These are phyloP conservation scores for Chlamydomonas incerta DNA, from an alignment of 139 green algal species.

Conservation along the genomic window DNA sequence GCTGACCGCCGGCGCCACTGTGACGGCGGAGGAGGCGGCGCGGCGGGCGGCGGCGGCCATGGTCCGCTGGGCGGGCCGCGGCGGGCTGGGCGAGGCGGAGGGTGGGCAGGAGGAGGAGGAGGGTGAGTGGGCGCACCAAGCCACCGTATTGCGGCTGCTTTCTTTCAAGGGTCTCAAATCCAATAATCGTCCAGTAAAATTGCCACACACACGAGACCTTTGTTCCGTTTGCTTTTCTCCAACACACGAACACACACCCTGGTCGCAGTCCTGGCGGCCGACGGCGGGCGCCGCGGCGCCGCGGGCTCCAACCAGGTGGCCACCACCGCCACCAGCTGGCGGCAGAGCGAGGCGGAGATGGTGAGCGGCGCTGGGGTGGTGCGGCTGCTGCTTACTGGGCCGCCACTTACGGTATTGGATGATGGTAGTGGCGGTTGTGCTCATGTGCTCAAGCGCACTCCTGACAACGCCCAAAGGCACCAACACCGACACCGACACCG, in stretches of 20 bases:
- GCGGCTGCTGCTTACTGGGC: constrained; percentile 30
- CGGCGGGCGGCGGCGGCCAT: constrained; percentile 50
- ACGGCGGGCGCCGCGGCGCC: too few species aligned
- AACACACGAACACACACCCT: too few species aligned
- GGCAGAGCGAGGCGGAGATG: constrained; percentile 76
- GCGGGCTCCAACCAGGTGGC: constrained; percentile 39
- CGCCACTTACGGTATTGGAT: too few species aligned
- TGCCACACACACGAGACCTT: too few species aligned
- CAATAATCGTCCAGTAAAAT: too few species aligned
- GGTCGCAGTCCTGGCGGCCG: too few species aligned
- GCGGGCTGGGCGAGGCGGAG: constrained; percentile 67
- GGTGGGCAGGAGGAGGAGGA: constrained; percentile 1
- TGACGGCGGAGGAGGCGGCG: constrained; percentile 74
- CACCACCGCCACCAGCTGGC: constrained; percentile 62
- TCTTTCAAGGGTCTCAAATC: too few species aligned
- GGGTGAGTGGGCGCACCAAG: background rate
- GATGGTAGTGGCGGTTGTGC: too few species aligned
- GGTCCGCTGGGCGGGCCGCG: constrained; percentile 54
- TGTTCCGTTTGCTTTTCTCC: too few species aligned
- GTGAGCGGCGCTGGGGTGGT: constrained; percentile 58
- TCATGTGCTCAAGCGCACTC: too few species aligned
- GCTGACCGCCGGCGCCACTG: constrained; percentile 41
- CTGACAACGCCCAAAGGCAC: too few species aligned
- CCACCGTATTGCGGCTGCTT: too few species aligned
- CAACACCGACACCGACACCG: background rate